Base-by-base conservation (phyloP, 192 early-diverging fungal species). In the Spizellomyces punctatus region DNA sequence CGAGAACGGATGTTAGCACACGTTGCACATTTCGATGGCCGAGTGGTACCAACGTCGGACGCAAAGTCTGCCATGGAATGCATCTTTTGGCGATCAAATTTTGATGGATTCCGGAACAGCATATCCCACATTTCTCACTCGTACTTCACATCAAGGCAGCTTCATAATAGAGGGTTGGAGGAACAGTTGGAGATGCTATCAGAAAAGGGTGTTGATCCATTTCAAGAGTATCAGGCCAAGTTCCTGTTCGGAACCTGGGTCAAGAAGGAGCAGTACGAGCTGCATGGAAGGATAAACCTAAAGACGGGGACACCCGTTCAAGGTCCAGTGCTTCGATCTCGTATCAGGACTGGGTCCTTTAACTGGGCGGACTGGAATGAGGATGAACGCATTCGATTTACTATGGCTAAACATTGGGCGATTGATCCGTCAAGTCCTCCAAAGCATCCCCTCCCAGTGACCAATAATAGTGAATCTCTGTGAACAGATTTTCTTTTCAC, bases 71-170 rank as follows among this genome's bases (percentile, higher is more conserved):
- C 71, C 52, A 77, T 76, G 69, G 83, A 86, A 43, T 79, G 77
- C 52, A 68, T 86, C 5, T 83, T 78, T 58, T 86, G 85, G 85
- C 67, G 85, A 49, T 83, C 81, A 12, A 86, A 86, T 62, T 81
- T 86, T 50, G 85, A 86, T 50, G 85, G 81, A 10, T 74, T 86
- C 46, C 58, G 85, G 1, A 86, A 86, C 65, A 69, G 73, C 54
- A 68, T 86, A 2, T 74, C 75, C 12, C 69, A 72, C 8, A 77
- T 81, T 22, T 65, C 78, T 10, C 72, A 83, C 21, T 17, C 58
- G 12, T 41, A 76, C 42, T 83, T 80, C 64, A 60, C n/a, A 12
- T 69, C 65, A 43, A 66, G 63, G 45, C 60, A 76, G 57, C 60
- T 85, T 27, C 81, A 85, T 46, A 46, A 55, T 22, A 79, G 79